Evolutionary conservation across 768 basidiomycete genomes (phyloP).

Genomic region (Leccinum ochraceum): DNA sequence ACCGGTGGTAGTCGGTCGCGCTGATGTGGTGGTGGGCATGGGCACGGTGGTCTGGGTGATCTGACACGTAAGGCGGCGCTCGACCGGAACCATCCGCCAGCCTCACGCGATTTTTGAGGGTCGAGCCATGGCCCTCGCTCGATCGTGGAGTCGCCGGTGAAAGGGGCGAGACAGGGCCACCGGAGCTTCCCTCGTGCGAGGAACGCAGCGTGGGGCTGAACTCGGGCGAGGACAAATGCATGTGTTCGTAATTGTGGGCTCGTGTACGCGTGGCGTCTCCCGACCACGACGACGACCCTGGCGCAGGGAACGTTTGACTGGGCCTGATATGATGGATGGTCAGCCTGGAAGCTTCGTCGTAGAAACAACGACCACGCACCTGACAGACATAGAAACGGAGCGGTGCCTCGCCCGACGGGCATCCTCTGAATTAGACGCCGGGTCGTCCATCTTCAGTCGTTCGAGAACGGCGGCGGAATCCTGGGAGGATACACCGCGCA

Average conservation of each 20-base stretch:
- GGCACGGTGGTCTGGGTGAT: constrained; percentile 19
- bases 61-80: constrained; percentile 3
- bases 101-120: constrained; percentile 17
- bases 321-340: constrained; percentile 13
- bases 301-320: constrained; percentile 18
- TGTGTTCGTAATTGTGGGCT: constrained; percentile 16
- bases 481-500: constrained; percentile 48
- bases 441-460: constrained; percentile 60
- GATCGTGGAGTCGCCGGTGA: constrained; percentile 55
- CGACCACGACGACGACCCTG: constrained; percentile 31
- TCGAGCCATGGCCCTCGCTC: constrained; percentile 21
- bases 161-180: constrained; percentile 52
- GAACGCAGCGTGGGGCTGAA: constrained; percentile 32
- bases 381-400: constrained; percentile 43
- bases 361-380: constrained; percentile 20
- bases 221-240: constrained; percentile 16
- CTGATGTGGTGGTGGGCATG: constrained; percentile 10
- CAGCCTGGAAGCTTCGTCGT: neutral
- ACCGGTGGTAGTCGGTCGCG: constrained; percentile 15
- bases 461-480: constrained; percentile 69
- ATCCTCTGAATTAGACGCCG: constrained; percentile 18
- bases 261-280: constrained; percentile 18
- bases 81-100: constrained; percentile 14
- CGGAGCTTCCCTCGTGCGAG: constrained; percentile 47
- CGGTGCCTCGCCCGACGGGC: constrained; percentile 43